Percentiles rank a stretch among this genome's conserved stretches.
Conservation (phyloP, 257 asterid genomes). For the Parsonsia alboflavescens region DNA sequence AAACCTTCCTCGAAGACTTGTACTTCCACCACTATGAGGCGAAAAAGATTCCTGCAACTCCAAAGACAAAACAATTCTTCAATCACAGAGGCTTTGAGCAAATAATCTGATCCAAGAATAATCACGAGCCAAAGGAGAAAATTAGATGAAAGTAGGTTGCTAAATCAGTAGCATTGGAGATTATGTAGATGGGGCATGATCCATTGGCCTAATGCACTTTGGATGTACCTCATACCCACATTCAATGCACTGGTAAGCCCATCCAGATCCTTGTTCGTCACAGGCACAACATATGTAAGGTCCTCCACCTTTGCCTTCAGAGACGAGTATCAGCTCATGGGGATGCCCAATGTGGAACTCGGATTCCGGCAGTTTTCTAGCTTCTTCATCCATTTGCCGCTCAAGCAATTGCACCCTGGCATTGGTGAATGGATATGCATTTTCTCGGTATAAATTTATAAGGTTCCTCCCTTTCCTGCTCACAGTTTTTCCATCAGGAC, state of each 20-base stretch:
- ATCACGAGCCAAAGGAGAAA: neutral
- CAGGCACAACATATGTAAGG: constrained; percentile 71
- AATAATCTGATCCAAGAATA: neutral
- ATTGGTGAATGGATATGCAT: constrained; percentile 57
- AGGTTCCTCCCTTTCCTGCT: constrained; percentile 54
- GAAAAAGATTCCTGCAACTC: neutral
- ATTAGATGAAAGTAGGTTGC: neutral
- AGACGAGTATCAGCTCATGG: constrained; percentile 56
- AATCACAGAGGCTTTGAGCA: neutral
- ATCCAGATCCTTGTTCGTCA: constrained; percentile 76
- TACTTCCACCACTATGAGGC: neutral
- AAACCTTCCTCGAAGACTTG: neutral
- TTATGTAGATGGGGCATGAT: neutral
- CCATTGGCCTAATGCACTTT: constrained; percentile 38
- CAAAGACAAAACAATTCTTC: neutral
- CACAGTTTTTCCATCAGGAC: constrained; percentile 65
- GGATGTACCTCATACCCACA: constrained; percentile 81
- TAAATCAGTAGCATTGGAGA: neutral
- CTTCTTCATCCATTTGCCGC: constrained; percentile 45
- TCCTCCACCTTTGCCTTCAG: constrained; percentile 68
- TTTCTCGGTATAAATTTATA: constrained; percentile 48
- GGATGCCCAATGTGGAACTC: constrained; percentile 41
- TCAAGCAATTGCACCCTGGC: constrained; percentile 32
- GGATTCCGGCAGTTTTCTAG: constrained; percentile 37
- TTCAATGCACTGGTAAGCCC: constrained; percentile 68